Conservation (phyloP, 2,329 filamentous ascomycete species). For the Hypoxylon rubiginosum region DNA sequence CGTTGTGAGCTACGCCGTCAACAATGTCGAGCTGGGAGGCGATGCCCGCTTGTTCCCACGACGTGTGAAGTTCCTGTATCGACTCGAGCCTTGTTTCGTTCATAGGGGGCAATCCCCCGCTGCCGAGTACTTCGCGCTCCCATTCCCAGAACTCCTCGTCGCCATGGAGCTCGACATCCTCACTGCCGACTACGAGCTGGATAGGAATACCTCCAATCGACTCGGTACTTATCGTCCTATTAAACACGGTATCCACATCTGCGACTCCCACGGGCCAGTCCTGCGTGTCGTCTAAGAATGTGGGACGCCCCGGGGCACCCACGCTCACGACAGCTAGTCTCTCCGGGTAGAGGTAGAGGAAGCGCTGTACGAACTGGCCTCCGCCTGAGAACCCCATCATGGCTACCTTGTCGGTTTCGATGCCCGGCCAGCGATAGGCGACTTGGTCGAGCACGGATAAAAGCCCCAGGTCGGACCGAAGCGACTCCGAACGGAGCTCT, state of each 20-base stretch:
- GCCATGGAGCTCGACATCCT: conserved; percentile 39
- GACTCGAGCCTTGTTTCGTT: conserved; percentile 28
- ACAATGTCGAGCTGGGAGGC: conserved; percentile 42
- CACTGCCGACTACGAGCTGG: conserved; percentile 42
- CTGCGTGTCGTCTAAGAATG: conserved; percentile 40
- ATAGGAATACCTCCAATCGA: conserved; percentile 33
- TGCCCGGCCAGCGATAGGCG: conserved; percentile 46
- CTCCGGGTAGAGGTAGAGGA: conserved; percentile 52
- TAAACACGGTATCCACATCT: conserved; percentile 39
- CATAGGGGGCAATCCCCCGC: conserved; percentile 19
- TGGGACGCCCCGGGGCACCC: conserved; percentile 48
- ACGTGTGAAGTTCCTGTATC: conserved; percentile 28
- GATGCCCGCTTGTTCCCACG: conserved; percentile 39
- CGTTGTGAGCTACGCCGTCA: conserved; percentile 39
- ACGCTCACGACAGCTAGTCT: conserved; percentile 46
- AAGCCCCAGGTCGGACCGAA: conserved; percentile 47
- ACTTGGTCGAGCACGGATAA: conserved; percentile 49
- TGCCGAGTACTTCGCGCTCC: conserved; percentile 20
- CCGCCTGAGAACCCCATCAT: conserved; percentile 51
- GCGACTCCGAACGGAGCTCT: conserved; percentile 33
- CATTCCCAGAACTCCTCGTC: conserved; percentile 41
- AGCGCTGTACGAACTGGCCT: conserved; percentile 51
- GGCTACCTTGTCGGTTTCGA: conserved; percentile 46
- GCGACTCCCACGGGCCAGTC: conserved; percentile 42
- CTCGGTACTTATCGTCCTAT: conserved; percentile 14